These are phyloP conservation scores for Fusarium mangiferae DNA, from an alignment of 2,329 filamentous ascomycete genomes.

Conservation along the genomic window DNA sequence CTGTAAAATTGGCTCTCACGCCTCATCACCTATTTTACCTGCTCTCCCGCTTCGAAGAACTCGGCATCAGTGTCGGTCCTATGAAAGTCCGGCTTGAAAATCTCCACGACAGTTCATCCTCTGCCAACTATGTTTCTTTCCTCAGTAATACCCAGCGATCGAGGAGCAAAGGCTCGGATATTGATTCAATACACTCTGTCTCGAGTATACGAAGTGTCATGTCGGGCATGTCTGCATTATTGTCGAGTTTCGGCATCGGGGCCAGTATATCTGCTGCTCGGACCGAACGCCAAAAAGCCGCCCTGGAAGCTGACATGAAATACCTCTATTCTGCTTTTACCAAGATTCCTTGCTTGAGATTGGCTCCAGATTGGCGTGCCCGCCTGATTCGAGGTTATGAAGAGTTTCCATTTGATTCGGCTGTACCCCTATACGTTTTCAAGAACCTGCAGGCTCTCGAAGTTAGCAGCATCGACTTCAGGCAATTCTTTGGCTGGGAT, in stretches of 20 bases:
- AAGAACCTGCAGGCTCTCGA: slow-evolving; percentile 96
- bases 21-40: slow-evolving; percentile 98
- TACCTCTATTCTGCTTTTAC: slow-evolving; percentile 99
- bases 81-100: slow-evolving; percentile 98
- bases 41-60: slow-evolving; percentile 92
- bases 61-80: slow-evolving; percentile 88
- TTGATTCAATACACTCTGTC: slow-evolving; percentile 92
- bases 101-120: slow-evolving; percentile 85
- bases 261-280: slow-evolving; percentile 83
- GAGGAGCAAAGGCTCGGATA: slow-evolving; percentile 82
- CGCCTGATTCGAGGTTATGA: slow-evolving; percentile 92
- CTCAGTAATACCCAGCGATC: slow-evolving; percentile 81
- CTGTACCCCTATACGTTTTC: slow-evolving; percentile 95
- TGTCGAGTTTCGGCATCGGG: slow-evolving; percentile 87
- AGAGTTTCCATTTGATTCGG: slow-evolving; percentile 97
- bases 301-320: slow-evolving; percentile 86
- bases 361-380: slow-evolving; percentile 93
- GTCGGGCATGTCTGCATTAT: slow-evolving; percentile 94
- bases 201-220: slow-evolving; percentile 97
- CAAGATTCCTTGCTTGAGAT: slow-evolving; percentile 90
- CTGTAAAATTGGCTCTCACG: slow-evolving; percentile 90
- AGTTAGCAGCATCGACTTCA: slow-evolving; percentile 94
- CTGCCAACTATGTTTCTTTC: slow-evolving; percentile 96
- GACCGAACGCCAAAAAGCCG: slow-evolving; percentile 88
- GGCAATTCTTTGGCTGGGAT: slow-evolving; percentile 98